phyloP scores from a whole-genome alignment of 2,329 filamentous ascomycete genomes.

The Sporothrix sp. region DNA sequence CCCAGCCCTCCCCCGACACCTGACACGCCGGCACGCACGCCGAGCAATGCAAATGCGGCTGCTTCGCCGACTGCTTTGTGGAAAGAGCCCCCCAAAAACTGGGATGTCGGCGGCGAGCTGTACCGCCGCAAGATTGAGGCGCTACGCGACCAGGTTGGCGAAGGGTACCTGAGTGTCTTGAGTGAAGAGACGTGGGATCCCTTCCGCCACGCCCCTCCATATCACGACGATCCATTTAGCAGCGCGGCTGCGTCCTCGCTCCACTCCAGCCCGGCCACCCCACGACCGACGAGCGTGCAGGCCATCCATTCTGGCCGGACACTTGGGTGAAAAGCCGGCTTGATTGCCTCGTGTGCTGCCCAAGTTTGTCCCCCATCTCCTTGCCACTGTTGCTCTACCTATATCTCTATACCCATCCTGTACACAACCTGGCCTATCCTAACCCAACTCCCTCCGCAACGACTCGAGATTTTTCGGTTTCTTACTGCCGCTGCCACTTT shows the following conservation, averaged over 20 bases:
- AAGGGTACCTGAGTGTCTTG: conserved; percentile 76
- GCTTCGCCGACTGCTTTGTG: conserved; percentile 19
- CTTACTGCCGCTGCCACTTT: no score
- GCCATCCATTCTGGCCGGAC: conserved; percentile 45
- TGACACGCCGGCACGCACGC: conserved; percentile 8
- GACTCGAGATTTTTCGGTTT: no score
- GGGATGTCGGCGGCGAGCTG: conserved; percentile 61
- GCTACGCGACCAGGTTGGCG: conserved; percentile 74
- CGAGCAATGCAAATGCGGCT: background rate
- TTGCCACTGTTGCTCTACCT: background rate
- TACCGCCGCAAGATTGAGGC: conserved; percentile 86
- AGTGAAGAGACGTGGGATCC: conserved; percentile 64
- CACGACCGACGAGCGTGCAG: conserved; percentile 32
- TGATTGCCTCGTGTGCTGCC: conserved; percentile 3
- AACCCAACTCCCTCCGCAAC: no score
- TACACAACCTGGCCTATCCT: no score
- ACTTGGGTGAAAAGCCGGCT: conserved; percentile 29
- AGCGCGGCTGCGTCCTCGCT: conserved; percentile 27
- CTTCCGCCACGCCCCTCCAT: conserved; percentile 28
- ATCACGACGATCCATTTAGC: conserved; percentile 30
- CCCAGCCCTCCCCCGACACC: background rate
- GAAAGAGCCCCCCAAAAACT: conserved; percentile 43
- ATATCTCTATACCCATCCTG: background rate
- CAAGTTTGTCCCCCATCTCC: background rate
- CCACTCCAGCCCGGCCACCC: conserved; percentile 27